A percentile compares a stretch with the other conserved stretches of the same genome.
These are phyloP conservation scores for Pythium rishiriense DNA, from an alignment of 352 stramenopile species.

Conservation along the genomic window DNA sequence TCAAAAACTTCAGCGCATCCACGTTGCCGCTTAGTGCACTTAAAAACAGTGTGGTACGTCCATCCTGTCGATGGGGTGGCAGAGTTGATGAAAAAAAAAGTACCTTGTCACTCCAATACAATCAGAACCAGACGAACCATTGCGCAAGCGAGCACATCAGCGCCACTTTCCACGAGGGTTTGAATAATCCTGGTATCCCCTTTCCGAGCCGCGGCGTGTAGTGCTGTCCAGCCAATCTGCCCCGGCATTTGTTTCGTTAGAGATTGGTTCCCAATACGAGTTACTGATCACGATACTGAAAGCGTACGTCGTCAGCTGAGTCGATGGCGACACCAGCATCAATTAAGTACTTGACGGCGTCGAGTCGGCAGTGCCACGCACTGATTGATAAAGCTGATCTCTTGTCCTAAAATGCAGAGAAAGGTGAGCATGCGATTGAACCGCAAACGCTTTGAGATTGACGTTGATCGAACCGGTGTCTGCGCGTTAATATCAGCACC, in stretches of 20 bases:
- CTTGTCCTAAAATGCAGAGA: neutral
- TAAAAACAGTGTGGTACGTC: neutral
- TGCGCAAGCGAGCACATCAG: neutral
- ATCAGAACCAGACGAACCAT: neutral
- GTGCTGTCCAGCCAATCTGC: neutral
- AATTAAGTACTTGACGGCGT: constrained; percentile 4
- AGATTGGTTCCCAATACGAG: no score
- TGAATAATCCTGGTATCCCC: neutral
- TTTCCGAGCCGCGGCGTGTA: neutral
- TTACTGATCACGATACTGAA: no score
- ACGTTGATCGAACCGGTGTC: neutral
- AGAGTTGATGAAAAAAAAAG: neutral
- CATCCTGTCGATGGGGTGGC: neutral
- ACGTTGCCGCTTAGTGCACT: neutral
- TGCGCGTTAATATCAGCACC: neutral
- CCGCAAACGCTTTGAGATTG: neutral
- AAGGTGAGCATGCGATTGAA: neutral
- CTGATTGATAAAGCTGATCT: neutral
- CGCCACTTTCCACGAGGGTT: neutral
- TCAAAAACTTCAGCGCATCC: neutral
- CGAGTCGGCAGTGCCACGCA: neutral
- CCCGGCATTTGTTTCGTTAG: neutral
- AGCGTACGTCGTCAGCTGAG: neutral
- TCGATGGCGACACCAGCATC: neutral
- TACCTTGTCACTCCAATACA: neutral